Percentiles rank a stretch among this genome's conserved stretches.
Evolutionary conservation across 176 grass and related monocot genomes (phyloP).

Genomic region (Cenchrus purpureus): DNA sequence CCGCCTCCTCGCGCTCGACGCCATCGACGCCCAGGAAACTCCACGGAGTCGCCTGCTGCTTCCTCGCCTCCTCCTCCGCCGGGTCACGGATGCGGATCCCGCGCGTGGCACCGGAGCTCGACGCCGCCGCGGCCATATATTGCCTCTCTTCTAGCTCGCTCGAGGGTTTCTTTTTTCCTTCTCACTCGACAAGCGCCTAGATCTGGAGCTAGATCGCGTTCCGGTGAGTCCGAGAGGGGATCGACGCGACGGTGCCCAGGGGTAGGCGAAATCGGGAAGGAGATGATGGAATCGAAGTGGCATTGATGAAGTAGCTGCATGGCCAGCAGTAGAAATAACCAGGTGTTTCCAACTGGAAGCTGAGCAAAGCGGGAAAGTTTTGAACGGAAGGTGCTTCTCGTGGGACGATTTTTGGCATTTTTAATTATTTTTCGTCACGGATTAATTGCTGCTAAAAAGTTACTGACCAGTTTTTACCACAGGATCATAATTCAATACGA

Average conservation of each 20-base stretch:
- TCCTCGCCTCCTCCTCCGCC: not conserved
- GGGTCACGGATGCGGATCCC: constrained; percentile 18
- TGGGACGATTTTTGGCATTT: not conserved
- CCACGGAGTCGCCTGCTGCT: not conserved
- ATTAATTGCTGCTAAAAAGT: not conserved
- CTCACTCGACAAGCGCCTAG: not conserved
- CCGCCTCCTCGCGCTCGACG: not conserved
- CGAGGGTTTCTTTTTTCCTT: not conserved
- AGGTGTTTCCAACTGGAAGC: not conserved
- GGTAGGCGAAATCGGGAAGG: not conserved
- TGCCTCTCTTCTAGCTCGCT: not conserved
- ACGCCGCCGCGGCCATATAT: constrained; percentile 17
- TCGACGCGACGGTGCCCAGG: not conserved
- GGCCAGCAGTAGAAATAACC: constrained; percentile 15
- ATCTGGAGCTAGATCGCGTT: not conserved
- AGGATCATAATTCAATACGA: too few species aligned
- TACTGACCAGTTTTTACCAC: too few species aligned
- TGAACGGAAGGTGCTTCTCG: not conserved
- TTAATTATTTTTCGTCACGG: not conserved
- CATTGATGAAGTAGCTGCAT: constrained; percentile 20
- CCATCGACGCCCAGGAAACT: not conserved
- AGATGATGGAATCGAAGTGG: not conserved
- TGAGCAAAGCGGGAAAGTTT: constrained; percentile 47
- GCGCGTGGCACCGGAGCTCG: not conserved
- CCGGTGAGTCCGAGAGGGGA: not conserved